Evolutionary conservation across 768 basidiomycete genomes (phyloP), one percentile per base, ranked within the genome.

Genomic region (Pleurotus sapidus): DNA sequence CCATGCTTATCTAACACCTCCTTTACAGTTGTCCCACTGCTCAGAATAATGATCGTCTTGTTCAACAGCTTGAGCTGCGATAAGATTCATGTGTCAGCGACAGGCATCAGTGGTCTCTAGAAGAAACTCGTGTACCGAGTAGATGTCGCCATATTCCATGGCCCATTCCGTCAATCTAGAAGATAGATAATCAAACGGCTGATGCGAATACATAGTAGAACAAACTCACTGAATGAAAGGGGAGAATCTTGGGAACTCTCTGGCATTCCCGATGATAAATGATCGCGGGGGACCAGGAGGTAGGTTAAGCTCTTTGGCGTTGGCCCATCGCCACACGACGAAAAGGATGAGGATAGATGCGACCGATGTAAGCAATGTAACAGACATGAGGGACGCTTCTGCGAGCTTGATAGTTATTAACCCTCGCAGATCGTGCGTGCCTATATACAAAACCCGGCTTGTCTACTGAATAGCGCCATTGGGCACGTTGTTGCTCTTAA

Each of bases 201-300:
- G 20, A 18, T n/a, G n/a, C 17, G 3, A 20, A 47, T 5, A 34
- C 14, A 49, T 56, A 45, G 50, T 30, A 3, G 42, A 34, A 25
- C 5, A 27, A 12, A 14, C 46, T 18, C 27, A 48, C 46, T 24
- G n/a, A 6, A 24, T 24, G n/a, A 23, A 25, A 6, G 46, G 53
- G 15, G 37, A 24, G 23, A 23, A 18, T 18, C 24, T 63, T 6
- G 65, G 65, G 34, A 66, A 65, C 15, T 60, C 56, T 30, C 56
- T 57, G 1, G 57, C 14, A 50, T 66, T 66, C 17, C 65, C 65
- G n/a, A 66, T 51, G 39, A 65, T 46, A 8, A 65, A 62, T 4
- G 56, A 23, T 30, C 65, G 65, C 5, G 65, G 64, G 1, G 65
- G 65, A 0, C 65, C 65, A 46, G 65, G 65, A n/a, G 65, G 65